Percentiles rank a stretch among this genome's conserved stretches.
phyloP scores from a whole-genome alignment of 2,329 filamentous ascomycete genomes.

The Nothophaeocryptopus gaeumannii region DNA sequence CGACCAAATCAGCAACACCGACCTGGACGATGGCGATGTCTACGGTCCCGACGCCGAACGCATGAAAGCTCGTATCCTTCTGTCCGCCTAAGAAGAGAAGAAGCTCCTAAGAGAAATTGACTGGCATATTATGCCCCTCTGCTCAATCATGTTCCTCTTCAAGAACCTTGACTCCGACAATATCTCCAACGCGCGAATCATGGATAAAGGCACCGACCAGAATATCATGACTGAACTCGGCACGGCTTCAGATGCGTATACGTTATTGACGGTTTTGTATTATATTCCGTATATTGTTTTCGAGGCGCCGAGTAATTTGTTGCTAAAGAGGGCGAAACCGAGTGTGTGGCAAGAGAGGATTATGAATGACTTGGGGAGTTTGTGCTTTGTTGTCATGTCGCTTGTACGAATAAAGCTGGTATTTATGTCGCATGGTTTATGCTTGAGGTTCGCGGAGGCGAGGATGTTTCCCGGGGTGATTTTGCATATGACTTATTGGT shows the following conservation, averaged over 20 bases:
- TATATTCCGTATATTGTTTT: slow-evolving; percentile 28
- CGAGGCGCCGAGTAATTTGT: slow-evolving; percentile 15
- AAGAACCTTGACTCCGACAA: slow-evolving; percentile 36
- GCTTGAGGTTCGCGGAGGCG: slow-evolving; percentile 9
- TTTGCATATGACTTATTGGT: slow-evolving; percentile 9
- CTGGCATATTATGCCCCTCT: slow-evolving; percentile 44
- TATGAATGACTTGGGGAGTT: slow-evolving; percentile 10
- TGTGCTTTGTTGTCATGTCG: slow-evolving; percentile 9
- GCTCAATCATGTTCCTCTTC: slow-evolving; percentile 34
- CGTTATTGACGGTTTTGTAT: slow-evolving; percentile 37
- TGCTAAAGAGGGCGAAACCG: slow-evolving; percentile 15
- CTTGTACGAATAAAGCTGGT: slow-evolving; percentile 1
- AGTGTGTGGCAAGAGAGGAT: slow-evolving; percentile 14
- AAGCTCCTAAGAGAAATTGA: slow-evolving; percentile 40
- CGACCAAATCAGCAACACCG: not conserved
- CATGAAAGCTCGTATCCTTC: slow-evolving; percentile 1
- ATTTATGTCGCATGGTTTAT: slow-evolving; percentile 5
- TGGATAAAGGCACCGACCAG: slow-evolving; percentile 35
- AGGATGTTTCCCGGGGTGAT: slow-evolving; percentile 13
- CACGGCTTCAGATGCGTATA: slow-evolving; percentile 35
- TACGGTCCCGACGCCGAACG: slow-evolving; percentile 3
- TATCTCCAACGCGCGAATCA: slow-evolving; percentile 38
- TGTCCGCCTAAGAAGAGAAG: not conserved
- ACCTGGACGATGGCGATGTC: not conserved
- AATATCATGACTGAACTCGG: slow-evolving; percentile 26